Base-by-base conservation (phyloP, 179 eudicot genomes). In the Monotropa hypopitys region DNA sequence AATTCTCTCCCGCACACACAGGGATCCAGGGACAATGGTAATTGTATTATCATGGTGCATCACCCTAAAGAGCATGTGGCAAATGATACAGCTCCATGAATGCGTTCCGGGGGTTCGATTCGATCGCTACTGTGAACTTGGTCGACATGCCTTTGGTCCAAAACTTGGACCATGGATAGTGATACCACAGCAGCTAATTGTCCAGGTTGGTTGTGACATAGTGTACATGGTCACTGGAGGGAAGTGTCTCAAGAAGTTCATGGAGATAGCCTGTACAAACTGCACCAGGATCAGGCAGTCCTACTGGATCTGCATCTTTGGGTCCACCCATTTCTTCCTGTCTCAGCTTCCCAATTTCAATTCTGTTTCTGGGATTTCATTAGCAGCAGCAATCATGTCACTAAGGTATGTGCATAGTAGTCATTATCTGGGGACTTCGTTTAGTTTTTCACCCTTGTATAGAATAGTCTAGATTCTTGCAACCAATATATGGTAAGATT, bases 161-260 rank as follows among this genome's bases (percentile, higher is more conserved):
- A 90, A 76, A 49, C 87, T 88, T 1, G 94, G 98, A 57, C 79
- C 89, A 4, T 93, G 94, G 98, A 84, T 93, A 45, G 98, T 93
- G 56, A 89, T 93, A 15, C 97, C 97, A 23, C 97, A 91, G 73
- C 97, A 93, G 86, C 84, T 91, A 13, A 89, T 93, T 21, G 97
- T 91, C 16, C 94, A 91, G 75, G 90, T 91, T 13, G 98, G 98
- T 1, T 90, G 97, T 76, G 87, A 90, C 50, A 88, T 93, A 7
- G 98, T 93, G 46, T 93, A 93, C 86, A 91, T 93, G 92, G 98
- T 93, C 61, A 93, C 93, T 2, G 94, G 93, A 21, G 98, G 97
- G 1, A 90, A 86, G 56, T 93, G 97, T 76, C 87, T 91, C 59
- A 85, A 85, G 81, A 90, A 93, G 83, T 93, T 93, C 83, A 77